These are phyloP conservation scores for Chrysochromulina parva DNA, from an alignment of 78 protist genomes.

Conservation along the genomic window DNA sequence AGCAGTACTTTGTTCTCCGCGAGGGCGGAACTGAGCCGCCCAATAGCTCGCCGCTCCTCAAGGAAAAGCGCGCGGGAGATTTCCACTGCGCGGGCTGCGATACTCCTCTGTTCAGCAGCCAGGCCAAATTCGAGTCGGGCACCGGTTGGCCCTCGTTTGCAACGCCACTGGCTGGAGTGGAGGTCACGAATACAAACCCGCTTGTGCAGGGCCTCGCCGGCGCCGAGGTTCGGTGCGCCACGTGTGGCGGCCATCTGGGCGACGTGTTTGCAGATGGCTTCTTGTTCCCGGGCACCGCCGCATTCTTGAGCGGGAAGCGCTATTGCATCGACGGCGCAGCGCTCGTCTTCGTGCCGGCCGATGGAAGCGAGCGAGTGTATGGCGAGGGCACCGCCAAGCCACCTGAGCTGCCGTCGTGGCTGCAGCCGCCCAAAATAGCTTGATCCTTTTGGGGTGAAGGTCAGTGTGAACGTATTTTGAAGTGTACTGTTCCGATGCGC, in stretches of 20 bases:
- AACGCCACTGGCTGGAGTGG: background rate
- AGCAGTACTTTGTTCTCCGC: background rate
- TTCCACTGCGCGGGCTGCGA: background rate
- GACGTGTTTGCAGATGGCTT: background rate
- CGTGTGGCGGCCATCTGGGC: background rate
- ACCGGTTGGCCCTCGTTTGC: conserved; percentile 18
- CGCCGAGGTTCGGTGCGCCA: background rate
- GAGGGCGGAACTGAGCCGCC: conserved; percentile 15
- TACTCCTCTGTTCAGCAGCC: background rate
- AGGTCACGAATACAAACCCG: background rate
- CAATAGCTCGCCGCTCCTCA: background rate
- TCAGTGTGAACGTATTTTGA: too few relatives aligned
- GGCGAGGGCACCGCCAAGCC: background rate
- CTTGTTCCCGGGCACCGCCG: background rate
- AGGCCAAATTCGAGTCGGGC: conserved; percentile 13
- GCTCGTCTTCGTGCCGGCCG: background rate
- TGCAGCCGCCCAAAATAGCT: background rate
- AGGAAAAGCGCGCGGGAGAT: background rate
- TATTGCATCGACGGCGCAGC: conserved; percentile 20
- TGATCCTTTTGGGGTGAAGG: background rate
- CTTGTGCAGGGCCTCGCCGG: background rate
- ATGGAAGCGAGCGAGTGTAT: background rate
- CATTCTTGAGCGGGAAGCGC: background rate
- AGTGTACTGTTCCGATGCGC: too few relatives aligned
- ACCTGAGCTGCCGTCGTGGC: background rate